Evolutionary conservation across 2,329 filamentous ascomycete species (phyloP).

Genomic region (Ascochyta fabae): DNA sequence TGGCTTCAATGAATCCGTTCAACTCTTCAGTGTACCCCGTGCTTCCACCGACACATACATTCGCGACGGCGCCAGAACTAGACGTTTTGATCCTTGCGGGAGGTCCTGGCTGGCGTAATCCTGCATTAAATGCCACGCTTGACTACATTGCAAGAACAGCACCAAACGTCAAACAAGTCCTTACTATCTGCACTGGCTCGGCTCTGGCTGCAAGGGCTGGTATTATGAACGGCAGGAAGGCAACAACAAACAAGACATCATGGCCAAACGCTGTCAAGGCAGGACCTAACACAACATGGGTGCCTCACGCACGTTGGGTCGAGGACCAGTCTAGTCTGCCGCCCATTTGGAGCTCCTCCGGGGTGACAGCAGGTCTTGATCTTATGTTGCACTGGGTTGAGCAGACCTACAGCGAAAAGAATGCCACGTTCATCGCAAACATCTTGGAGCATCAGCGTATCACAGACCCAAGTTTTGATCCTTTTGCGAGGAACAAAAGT

Average conservation of each 20-base stretch:
- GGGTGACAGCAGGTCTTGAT: slow-evolving; percentile 68
- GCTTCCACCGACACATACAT: slow-evolving; percentile 60
- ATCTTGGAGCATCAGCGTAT: slow-evolving; percentile 65
- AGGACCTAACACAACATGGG: slow-evolving; percentile 63
- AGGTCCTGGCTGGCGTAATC: slow-evolving; percentile 56
- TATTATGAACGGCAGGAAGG: slow-evolving; percentile 61
- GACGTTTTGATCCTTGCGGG: slow-evolving; percentile 72
- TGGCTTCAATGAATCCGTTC: slow-evolving; percentile 31
- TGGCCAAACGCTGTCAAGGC: slow-evolving; percentile 51
- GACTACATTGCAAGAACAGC: slow-evolving; percentile 57
- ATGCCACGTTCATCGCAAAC: slow-evolving; percentile 58
- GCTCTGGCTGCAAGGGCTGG: slow-evolving; percentile 64
- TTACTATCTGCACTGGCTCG: slow-evolving; percentile 71
- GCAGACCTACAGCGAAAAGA: slow-evolving; percentile 59
- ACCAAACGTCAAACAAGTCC: slow-evolving; percentile 60
- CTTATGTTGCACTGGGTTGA: slow-evolving; percentile 63
- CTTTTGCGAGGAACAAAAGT: slow-evolving; percentile 55
- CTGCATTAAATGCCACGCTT: slow-evolving; percentile 44
- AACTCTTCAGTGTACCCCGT: slow-evolving; percentile 43
- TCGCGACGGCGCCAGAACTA: slow-evolving; percentile 57
- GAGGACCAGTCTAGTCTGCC: slow-evolving; percentile 60
- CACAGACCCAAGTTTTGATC: slow-evolving; percentile 58
- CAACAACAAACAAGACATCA: slow-evolving; percentile 52
- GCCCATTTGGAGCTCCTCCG: slow-evolving; percentile 66
- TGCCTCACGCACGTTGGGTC: slow-evolving; percentile 67